Evolutionary conservation across 306 rosid species (phyloP).

Genomic region (Medicago ruthenica): DNA sequence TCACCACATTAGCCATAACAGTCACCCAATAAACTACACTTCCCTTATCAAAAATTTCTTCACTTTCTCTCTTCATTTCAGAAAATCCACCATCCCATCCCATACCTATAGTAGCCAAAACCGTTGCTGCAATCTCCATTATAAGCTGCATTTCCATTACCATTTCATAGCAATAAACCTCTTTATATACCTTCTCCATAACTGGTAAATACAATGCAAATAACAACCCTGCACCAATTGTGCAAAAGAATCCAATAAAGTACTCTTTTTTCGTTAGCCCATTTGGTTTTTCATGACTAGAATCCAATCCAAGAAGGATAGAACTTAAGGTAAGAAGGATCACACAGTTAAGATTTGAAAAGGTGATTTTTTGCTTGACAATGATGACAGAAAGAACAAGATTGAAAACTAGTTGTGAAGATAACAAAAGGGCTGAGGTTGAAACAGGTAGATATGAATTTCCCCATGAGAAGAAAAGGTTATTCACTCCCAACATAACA

Average conservation of each 20-base stretch:
- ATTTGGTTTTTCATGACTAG: conserved; percentile 46
- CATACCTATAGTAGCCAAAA: conserved; percentile 58
- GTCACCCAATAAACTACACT: conserved; percentile 51
- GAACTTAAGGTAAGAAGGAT: conserved; percentile 66
- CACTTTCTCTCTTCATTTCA: conserved; percentile 57
- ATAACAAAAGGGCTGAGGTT: conserved; percentile 69
- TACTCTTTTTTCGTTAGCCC: conserved; percentile 42
- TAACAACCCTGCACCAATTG: conserved; percentile 68
- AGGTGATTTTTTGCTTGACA: conserved; percentile 69
- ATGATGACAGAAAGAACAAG: conserved; percentile 70
- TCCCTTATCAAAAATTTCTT: conserved; percentile 55
- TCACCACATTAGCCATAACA: conserved; percentile 49
- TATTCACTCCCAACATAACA: conserved; percentile 68
- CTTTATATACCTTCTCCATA: conserved; percentile 64
- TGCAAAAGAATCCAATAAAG: conserved; percentile 68
- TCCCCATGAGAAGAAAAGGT: conserved; percentile 73
- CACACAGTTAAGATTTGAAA: conserved; percentile 72
- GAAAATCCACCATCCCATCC: conserved; percentile 50
- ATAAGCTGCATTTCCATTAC: conserved; percentile 77
- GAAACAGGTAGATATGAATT: conserved; percentile 72
- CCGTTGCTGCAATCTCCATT: conserved; percentile 72
- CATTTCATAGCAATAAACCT: conserved; percentile 64
- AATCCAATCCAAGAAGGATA: conserved; percentile 57
- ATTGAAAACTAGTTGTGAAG: conserved; percentile 72
- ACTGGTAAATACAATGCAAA: conserved; percentile 71